A percentile compares a stretch with the other conserved stretches of the same genome.
Evolutionary conservation across 2,329 filamentous ascomycete species (phyloP).

Genomic region (Aspergillus luchuensis): DNA sequence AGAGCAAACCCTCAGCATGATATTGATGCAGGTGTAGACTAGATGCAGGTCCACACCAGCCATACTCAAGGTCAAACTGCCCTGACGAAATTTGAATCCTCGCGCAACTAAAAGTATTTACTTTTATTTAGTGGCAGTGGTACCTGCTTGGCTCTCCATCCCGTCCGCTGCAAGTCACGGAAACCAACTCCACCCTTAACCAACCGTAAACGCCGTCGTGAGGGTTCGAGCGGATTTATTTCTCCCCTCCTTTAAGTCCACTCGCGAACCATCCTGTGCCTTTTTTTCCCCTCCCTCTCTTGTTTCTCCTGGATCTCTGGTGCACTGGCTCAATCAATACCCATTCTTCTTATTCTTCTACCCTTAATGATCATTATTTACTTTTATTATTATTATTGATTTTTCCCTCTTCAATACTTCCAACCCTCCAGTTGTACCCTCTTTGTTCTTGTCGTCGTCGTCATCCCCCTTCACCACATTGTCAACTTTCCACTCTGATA

Average conservation of each 20-base stretch:
- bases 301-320: neutral
- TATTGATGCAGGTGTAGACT: neutral
- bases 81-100: neutral
- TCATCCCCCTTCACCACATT: neutral
- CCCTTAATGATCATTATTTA: neutral
- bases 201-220: too few relatives aligned
- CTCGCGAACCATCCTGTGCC: constrained; percentile 6
- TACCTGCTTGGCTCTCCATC: constrained; percentile 9
- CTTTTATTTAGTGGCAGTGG: neutral
- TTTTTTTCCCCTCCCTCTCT: constrained; percentile 7
- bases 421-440: neutral
- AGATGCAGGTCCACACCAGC: neutral
- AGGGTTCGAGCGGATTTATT: neutral
- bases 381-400: neutral
- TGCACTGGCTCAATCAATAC: neutral
- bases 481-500: neutral
- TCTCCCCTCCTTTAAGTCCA: constrained; percentile 14
- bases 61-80: neutral
- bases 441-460: neutral
- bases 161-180: constrained; percentile 17
- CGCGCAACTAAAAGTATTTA: neutral
- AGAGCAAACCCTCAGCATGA: neutral
- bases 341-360: neutral
- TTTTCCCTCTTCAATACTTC: neutral
- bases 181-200: constrained; percentile 18